Percentiles rank a stretch among this genome's conserved stretches.
These are phyloP conservation scores for Polygonum maritimum DNA, from an alignment of 148 eudicot species.

Conservation along the genomic window DNA sequence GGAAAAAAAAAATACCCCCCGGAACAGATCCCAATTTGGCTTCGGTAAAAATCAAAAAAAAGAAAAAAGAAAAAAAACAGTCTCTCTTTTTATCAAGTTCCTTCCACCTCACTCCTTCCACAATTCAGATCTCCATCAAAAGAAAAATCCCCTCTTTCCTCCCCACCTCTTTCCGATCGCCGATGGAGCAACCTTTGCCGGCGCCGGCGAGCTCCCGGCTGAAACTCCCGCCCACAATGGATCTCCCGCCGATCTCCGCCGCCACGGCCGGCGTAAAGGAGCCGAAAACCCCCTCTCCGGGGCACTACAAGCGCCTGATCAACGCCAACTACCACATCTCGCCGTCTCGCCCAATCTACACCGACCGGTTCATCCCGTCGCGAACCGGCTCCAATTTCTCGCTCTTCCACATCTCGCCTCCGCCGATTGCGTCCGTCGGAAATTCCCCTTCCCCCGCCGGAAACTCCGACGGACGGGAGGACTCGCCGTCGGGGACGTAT, in stretches of 20 bases:
- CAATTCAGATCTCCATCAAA: background rate
- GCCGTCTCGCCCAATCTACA: slow-evolving; percentile 54
- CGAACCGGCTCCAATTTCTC: slow-evolving; percentile 70
- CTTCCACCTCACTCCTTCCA: background rate
- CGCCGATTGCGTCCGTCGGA: slow-evolving; percentile 7
- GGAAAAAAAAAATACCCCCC: background rate
- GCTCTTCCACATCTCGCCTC: slow-evolving; percentile 40
- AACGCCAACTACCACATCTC: slow-evolving; percentile 41
- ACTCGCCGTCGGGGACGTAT: slow-evolving; percentile 33
- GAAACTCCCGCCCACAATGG: slow-evolving; percentile 17
- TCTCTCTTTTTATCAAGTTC: background rate
- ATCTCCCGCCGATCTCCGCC: slow-evolving; percentile 14
- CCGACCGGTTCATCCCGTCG: slow-evolving; percentile 78
- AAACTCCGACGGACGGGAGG: slow-evolving; percentile 29
- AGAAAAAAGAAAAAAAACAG: too few species aligned
- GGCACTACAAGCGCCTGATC: slow-evolving; percentile 26
- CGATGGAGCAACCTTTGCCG: background rate
- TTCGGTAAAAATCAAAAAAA: background rate
- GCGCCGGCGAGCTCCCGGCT: slow-evolving; percentile 3
- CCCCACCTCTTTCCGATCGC: background rate
- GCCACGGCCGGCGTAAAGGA: slow-evolving; percentile 12
- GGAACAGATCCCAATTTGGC: background rate
- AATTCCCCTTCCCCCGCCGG: background rate
- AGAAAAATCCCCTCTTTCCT: background rate
- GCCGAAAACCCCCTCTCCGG: slow-evolving; percentile 13